Base-by-base conservation (phyloP, 2,329 filamentous ascomycete genomes). In the Clarireedia sp. region DNA sequence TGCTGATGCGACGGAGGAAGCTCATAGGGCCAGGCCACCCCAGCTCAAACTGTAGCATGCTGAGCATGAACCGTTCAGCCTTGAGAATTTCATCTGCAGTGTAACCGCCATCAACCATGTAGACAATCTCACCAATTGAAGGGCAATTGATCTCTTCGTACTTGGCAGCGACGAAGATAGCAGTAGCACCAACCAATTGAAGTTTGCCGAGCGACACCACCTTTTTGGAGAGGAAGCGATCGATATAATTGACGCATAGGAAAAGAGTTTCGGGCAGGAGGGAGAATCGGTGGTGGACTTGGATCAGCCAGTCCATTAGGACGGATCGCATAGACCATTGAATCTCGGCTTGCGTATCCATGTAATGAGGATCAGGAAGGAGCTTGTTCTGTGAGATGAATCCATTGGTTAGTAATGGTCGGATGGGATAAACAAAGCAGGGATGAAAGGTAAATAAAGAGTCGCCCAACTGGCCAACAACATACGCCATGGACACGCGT, bases 1-100 rank as follows among this genome's bases (percentile, higher is more conserved):
- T 97, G 83, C 92, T 97, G 72, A 97, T 94, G 55, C 92, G 85
- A 58, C 94, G 83, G 59, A 99, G 78, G 73, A 99, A 99, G 75
- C 90, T 96, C 92, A 99, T 96, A 1, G 94, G 94, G 44, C 94
- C 94, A n/a, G 94, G 94, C 87, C 90, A 97, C 51, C 94, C 94
- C 53, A 99, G 82, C 73, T 96, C 90, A 68, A 96, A 99, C 65
- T 90, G 82, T 53, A 99, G 82, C 86, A 96, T 95, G 72, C 83
- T 95, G 51, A 99, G 81, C 91, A 99, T 99, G 75, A 96, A 97
- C 12, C 91, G 86, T 73, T 99, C 94, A 0, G 94, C 94, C 75
- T 97, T 96, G 62, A 97, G 80, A 56, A 99, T 92, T 74, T 97
- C 94, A 56, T 96, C 91, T 16, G 82, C 79, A 3, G 81, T 87